Evolutionary conservation across 1,139 yeast species (phyloP), one percentile per base, ranked within the genome.

Genomic region (Candida anutae): DNA sequence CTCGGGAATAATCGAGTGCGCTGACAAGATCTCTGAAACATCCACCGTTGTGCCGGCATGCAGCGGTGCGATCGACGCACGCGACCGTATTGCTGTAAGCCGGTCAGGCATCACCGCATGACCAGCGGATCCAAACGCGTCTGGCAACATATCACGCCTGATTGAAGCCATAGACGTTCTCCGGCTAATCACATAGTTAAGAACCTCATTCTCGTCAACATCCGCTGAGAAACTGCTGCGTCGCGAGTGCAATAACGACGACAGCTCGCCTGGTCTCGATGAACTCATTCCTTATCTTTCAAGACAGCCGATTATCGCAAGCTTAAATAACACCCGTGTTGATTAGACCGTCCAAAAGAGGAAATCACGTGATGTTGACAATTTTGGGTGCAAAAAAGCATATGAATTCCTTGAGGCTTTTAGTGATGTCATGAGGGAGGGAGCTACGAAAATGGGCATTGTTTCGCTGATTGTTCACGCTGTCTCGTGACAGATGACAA

Each of bases 121-220:
- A 23, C 33, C 32, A 20, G 39, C 37, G 16, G 39, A 37, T 13
- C 34, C 36, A 33, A 36, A 38, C n/a, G 37, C 28, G n/a, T 36
- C 30, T 8, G 39, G 35, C 10, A 36, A 21, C 11, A 25, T 23
- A 17, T 32, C 38, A 21, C 31, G 37, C 20, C 32, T 36, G 30
- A 37, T 47, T 10, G 62, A 51, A 5, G 56, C 62, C 16, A 64
- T 60, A 10, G 69, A 61, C 6, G 52, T 55, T 40, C 70, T 46
- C 30, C 70, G 39, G 29, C 52, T 56, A 39, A 57, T 62, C 28
- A 65, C 62, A 35, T 58, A 63, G 5, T 58, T 43, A 19, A 62
- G 48, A 28, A 63, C 48, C 17, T 64, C 71, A 22, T 45, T 43
- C 23, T 61, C 69, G 16, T 34, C 36, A 18, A 39, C 28, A 25